Percentiles rank a stretch among this genome's conserved stretches.
phyloP scores from a whole-genome alignment of 2,329 filamentous ascomycete species.

The Neofusicoccum ribis region DNA sequence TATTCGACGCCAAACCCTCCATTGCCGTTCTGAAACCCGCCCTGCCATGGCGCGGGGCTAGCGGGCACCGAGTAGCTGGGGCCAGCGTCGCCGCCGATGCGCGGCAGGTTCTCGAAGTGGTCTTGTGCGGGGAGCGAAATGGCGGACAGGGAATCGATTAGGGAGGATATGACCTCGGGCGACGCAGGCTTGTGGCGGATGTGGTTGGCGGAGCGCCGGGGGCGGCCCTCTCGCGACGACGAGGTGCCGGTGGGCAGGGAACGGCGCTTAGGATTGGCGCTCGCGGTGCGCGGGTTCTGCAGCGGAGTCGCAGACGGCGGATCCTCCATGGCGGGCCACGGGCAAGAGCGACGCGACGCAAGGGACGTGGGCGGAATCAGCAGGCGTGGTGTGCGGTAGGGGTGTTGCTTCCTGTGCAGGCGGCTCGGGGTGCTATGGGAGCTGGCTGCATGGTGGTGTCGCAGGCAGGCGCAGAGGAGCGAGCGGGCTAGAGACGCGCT shows the following conservation, averaged over 20 bases:
- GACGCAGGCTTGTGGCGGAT: constrained; percentile 47
- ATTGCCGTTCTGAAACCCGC: constrained; percentile 12
- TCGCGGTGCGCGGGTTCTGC: constrained; percentile 1
- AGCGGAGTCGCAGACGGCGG: background rate
- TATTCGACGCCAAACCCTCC: constrained; percentile 71
- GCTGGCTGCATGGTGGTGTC: constrained; percentile 7
- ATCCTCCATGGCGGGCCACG: constrained; percentile 10
- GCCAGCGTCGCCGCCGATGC: constrained; percentile 26
- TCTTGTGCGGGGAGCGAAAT: constrained; percentile 65
- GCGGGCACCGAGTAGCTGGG: constrained; percentile 32
- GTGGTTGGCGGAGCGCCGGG: constrained; percentile 35
- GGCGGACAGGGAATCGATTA: constrained; percentile 62
- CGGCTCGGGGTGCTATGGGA: constrained; percentile 1
- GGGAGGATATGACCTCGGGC: constrained; percentile 68
- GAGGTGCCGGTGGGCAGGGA: constrained; percentile 29
- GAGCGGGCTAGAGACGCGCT: constrained; percentile 1
- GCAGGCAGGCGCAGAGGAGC: background rate
- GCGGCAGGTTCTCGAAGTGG: constrained; percentile 62
- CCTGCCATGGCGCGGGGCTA: constrained; percentile 25
- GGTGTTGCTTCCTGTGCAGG: constrained; percentile 5
- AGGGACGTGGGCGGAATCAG: background rate
- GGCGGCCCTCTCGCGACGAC: constrained; percentile 21
- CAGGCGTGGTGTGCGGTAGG: background rate
- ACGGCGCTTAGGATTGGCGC: constrained; percentile 22
- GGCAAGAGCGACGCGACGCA: constrained; percentile 5